Percentiles rank a stretch among this genome's conserved stretches.
phyloP scores from a whole-genome alignment of 2,329 filamentous ascomycete genomes.

The Setomelanomma holmii region DNA sequence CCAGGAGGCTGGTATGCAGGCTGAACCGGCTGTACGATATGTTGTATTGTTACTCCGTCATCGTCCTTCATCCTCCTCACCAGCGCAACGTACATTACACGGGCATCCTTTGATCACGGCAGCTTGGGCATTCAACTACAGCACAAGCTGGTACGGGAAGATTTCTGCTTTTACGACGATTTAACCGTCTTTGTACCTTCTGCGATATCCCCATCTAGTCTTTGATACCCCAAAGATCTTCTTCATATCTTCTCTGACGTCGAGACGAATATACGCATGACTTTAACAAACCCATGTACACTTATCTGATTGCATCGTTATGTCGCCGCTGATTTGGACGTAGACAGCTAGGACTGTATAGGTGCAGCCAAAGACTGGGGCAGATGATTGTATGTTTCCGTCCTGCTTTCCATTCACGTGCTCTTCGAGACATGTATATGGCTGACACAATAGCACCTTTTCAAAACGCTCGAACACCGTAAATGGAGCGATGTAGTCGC shows the following conservation, averaged over 20 bases:
- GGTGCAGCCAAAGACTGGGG: no score
- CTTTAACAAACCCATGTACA: no score
- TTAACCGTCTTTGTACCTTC: background rate
- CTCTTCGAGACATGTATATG: no score
- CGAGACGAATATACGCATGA: background rate
- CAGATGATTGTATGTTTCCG: no score
- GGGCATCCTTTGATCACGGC: background rate
- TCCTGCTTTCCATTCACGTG: no score
- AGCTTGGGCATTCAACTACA: background rate
- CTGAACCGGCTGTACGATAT: background rate
- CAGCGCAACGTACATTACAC: background rate
- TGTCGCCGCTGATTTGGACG: no score
- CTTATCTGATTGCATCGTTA: no score
- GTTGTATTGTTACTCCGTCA: background rate
- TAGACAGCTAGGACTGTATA: no score
- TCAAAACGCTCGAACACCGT: no score
- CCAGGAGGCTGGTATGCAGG: constrained; percentile 35
- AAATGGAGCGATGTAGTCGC: no score
- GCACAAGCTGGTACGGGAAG: background rate
- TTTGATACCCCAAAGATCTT: background rate
- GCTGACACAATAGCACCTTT: no score
- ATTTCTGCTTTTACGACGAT: background rate
- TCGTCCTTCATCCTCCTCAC: background rate
- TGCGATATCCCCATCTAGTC: background rate
- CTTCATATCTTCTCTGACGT: background rate